These are phyloP conservation scores for Sarcomyxa edulis DNA, from an alignment of 768 basidiomycete genomes.

Conservation along the genomic window DNA sequence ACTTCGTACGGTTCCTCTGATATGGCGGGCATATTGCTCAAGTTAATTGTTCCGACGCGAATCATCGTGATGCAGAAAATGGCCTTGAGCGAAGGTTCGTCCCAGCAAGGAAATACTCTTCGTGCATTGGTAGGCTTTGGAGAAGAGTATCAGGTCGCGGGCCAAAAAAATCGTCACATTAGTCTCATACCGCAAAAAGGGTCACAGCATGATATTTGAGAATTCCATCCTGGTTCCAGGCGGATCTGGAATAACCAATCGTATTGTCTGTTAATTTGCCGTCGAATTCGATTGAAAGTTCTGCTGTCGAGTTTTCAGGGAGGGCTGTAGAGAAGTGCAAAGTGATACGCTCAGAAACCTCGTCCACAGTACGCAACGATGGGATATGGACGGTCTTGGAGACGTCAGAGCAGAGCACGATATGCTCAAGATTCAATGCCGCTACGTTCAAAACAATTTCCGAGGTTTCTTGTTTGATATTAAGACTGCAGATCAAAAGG, in stretches of 20 bases:
- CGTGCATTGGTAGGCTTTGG: slow-evolving; percentile 79
- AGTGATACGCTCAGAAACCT: slow-evolving; percentile 57
- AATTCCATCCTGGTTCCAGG: slow-evolving; percentile 57
- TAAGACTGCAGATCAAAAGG: too few relatives aligned
- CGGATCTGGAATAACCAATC: slow-evolving; percentile 80
- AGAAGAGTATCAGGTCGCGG: slow-evolving; percentile 4
- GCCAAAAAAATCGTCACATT: background rate
- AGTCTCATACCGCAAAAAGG: slow-evolving; percentile 82
- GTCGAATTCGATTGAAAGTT: slow-evolving; percentile 65
- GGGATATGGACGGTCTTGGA: slow-evolving; percentile 41
- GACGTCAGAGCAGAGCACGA: slow-evolving; percentile 51
- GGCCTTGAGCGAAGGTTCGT: slow-evolving; percentile 88
- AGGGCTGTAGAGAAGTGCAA: slow-evolving; percentile 54
- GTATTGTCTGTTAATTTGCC: slow-evolving; percentile 64
- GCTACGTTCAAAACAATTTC: slow-evolving; percentile 62
- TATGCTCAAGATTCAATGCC: slow-evolving; percentile 51
- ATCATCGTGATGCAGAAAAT: slow-evolving; percentile 75
- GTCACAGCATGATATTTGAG: slow-evolving; percentile 74
- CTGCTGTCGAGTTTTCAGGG: slow-evolving; percentile 62
- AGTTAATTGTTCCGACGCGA: slow-evolving; percentile 63
- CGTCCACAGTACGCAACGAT: slow-evolving; percentile 47
- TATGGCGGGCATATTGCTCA: slow-evolving; percentile 82
- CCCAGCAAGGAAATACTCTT: slow-evolving; percentile 85
- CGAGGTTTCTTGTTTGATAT: slow-evolving; percentile 57
- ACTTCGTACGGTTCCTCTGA: slow-evolving; percentile 49